These are phyloP conservation scores for Schrenkiella parvula DNA, from an alignment of 345 rosid species.

Conservation along the genomic window DNA sequence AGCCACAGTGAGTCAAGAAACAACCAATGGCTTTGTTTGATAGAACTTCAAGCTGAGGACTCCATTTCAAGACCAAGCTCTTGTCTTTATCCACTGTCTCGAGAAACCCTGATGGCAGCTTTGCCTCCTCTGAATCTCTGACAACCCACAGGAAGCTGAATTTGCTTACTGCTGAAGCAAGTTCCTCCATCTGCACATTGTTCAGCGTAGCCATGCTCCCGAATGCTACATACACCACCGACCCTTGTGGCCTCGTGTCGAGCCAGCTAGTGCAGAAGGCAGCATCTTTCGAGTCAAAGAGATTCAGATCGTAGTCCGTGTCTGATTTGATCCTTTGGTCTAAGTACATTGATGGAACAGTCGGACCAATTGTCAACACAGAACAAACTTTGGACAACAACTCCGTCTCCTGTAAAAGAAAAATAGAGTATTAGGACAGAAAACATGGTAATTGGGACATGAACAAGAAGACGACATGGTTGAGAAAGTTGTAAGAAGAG, in stretches of 20 bases:
- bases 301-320: slow-evolving; percentile 42
- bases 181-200: slow-evolving; percentile 45
- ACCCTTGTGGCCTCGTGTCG: slow-evolving; percentile 37
- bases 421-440: neutral
- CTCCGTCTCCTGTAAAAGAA: slow-evolving; percentile 38
- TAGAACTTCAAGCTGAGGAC: slow-evolving; percentile 49
- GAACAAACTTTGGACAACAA: slow-evolving; percentile 42
- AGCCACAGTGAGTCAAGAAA: slow-evolving; percentile 62
- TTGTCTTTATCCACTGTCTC: slow-evolving; percentile 26
- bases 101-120: slow-evolving; percentile 33
- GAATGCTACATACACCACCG: slow-evolving; percentile 63
- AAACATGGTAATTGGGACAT: neutral
- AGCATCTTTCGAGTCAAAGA: slow-evolving; percentile 28
- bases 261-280: slow-evolving; percentile 44
- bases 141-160: slow-evolving; percentile 54
- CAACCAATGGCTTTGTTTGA: slow-evolving; percentile 49
- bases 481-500: neutral
- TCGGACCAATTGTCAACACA: slow-evolving; percentile 52
- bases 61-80: slow-evolving; percentile 46
- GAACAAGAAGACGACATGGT: neutral
- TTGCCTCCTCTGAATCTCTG: slow-evolving; percentile 42
- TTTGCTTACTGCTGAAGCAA: slow-evolving; percentile 43
- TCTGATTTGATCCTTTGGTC: slow-evolving; percentile 45
- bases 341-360: slow-evolving; percentile 56
- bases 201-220: slow-evolving; percentile 51